phyloP scores from a whole-genome alignment of 371 early-diverging fungal genomes.

The Rhizopus arrhizus region DNA sequence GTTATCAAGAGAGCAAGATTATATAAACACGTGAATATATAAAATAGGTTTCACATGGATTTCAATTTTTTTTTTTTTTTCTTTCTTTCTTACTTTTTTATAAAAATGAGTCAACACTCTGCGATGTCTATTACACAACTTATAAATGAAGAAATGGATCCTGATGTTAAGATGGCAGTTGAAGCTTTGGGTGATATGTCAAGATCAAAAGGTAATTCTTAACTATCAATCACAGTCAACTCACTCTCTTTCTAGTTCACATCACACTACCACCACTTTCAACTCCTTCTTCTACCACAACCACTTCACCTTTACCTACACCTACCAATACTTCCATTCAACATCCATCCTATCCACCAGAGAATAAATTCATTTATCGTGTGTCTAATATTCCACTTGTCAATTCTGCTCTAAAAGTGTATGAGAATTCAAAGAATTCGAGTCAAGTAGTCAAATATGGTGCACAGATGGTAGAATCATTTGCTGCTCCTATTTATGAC shows the following conservation, averaged over 20 bases:
- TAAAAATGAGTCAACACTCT: conserved; percentile 22
- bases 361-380: conserved; percentile 63
- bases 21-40: no score
- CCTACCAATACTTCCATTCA: conserved; percentile 59
- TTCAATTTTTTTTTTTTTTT: conserved; percentile 14
- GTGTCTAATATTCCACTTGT: conserved; percentile 84
- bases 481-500: conserved; percentile 53
- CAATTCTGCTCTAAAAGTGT: conserved; percentile 72
- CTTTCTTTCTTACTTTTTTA: conserved; percentile 7
- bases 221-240: background rate
- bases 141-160: conserved; percentile 10
- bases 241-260: background rate
- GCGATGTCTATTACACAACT: conserved; percentile 44
- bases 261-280: conserved; percentile 38
- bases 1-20: conserved; percentile 51
- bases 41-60: no score
- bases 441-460: conserved; percentile 64
- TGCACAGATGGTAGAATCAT: conserved; percentile 80
- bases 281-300: conserved; percentile 25
- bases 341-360: conserved; percentile 61
- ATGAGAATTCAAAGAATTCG: conserved; percentile 76
- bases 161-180: background rate
- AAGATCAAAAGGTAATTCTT: conserved; percentile 43
- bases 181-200: conserved; percentile 10
- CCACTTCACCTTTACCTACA: conserved; percentile 11